A percentile compares a stretch with the other conserved stretches of the same genome.
Conservation (phyloP, 805 yeast species). For the Hanseniaspora mollemarum region DNA sequence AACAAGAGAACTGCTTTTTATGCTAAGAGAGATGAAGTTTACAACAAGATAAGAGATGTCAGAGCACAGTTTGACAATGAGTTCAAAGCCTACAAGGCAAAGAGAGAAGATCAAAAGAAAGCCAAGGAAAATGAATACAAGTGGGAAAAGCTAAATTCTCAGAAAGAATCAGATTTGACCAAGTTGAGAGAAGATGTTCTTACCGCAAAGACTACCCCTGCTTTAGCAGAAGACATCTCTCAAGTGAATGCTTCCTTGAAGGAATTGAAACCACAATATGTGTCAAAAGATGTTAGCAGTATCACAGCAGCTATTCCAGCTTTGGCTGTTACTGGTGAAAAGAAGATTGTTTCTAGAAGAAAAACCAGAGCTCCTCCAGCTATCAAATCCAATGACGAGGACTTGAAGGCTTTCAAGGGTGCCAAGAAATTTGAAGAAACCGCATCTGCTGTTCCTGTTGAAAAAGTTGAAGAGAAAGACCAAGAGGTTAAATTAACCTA, state of each 20-base stretch:
- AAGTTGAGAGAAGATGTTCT: constrained; percentile 60
- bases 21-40: constrained; percentile 57
- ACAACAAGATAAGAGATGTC: constrained; percentile 53
- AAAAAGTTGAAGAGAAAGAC: constrained; percentile 16
- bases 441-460: constrained; percentile 22
- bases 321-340: constrained; percentile 42
- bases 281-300: constrained; percentile 21
- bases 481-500: constrained; percentile 65
- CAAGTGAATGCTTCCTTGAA: constrained; percentile 60
- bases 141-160: constrained; percentile 37
- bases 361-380: constrained; percentile 48
- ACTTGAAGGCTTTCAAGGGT: constrained; percentile 37
- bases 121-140: constrained; percentile 47
- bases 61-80: constrained; percentile 67
- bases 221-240: constrained; percentile 67
- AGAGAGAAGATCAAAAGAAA: constrained; percentile 62
- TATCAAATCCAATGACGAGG: constrained; percentile 42
- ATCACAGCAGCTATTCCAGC: constrained; percentile 24
- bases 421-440: constrained; percentile 38
- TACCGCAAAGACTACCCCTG: constrained; percentile 63
- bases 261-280: constrained; percentile 65
- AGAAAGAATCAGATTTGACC: constrained; percentile 43
- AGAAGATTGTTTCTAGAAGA: constrained; percentile 21
- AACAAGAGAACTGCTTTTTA: constrained; percentile 56
- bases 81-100: constrained; percentile 56